Conservation (phyloP, 768 basidiomycete genomes). For the Phlegmacium glaucopus region DNA sequence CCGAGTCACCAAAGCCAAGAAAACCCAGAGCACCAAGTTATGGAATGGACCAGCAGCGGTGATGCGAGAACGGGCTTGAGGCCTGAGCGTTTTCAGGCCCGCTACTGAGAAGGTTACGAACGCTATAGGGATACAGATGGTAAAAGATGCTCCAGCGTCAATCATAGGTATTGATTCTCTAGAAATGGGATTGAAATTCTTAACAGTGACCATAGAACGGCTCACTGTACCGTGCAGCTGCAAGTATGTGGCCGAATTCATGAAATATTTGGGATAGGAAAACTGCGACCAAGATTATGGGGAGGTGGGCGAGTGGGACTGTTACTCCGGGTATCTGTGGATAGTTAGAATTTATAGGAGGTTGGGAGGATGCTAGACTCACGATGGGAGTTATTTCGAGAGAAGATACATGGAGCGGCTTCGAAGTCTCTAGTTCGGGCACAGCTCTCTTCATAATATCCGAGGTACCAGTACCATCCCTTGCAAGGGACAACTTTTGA, state of each 20-base stretch:
- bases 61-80: constrained; percentile 52
- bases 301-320: constrained; percentile 69
- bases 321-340: constrained; percentile 79
- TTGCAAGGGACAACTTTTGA: background rate
- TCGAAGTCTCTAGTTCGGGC: no score
- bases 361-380: constrained; percentile 6
- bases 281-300: constrained; percentile 60
- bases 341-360: background rate
- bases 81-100: constrained; percentile 35
- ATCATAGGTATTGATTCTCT: constrained; percentile 67
- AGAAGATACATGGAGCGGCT: background rate
- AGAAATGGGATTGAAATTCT: background rate
- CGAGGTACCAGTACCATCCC: background rate
- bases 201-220: background rate
- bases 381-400: constrained; percentile 30
- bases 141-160: constrained; percentile 58
- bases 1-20: constrained; percentile 38
- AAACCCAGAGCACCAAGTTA: constrained; percentile 60
- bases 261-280: constrained; percentile 68
- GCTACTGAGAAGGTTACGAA: constrained; percentile 61
- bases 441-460: no score
- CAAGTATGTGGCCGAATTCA: constrained; percentile 76
- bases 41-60: constrained; percentile 76
- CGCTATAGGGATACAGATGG: constrained; percentile 66
- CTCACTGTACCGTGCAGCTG: constrained; percentile 64